Base-by-base conservation (phyloP, 1,284 basidiomycete species). In the Ceratobasidium sp. region DNA sequence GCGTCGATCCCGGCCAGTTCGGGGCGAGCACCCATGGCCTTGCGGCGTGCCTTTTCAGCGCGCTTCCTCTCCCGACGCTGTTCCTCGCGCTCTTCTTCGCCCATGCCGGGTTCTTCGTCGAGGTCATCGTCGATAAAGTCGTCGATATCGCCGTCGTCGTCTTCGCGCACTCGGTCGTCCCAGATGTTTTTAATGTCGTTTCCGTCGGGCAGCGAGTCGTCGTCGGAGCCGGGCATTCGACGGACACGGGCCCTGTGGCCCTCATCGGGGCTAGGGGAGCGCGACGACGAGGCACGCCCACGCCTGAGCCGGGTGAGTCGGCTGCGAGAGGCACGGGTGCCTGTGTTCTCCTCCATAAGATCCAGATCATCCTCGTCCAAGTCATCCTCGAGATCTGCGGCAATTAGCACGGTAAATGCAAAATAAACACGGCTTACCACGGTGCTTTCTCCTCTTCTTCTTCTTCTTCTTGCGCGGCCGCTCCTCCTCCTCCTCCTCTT, bases 341-440 rank as follows among this genome's bases (percentile, higher is more conserved):
- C 95, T 2, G 94, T 94, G 75, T 98, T 99, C 83, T 99, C 97
- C 76, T 93, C 93, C 25, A 99, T 79, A 8, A 99, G 84, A 64
- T 96, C 96, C 65, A 99, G 80, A 77, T 99, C 97, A 76, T 99
- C 97, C 67, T 98, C 96, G 73, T 97, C 95, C 50, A 98, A 81
- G n/a, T 83, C 82, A 34, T 82, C 92, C 70, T 89, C 87, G 49
- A 65, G 31, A 90, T 78, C 70, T 78, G 86, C 69, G 87, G 85
- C 45, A 71, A 76, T 65, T 72, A 54, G 70, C 32, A 60, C 22
- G 32, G 27, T 45, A 50, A 25, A 12, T 42, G 68, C 34, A 29
- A 32, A 29, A 17, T 5, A 15, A 45, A 7, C 25, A 38, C 20
- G 53, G 79, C 85, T 76, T 77, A 90, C 89, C 83, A 77, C 79